These are phyloP conservation scores for Pseudotsuga menziesii DNA, from an alignment of 75 land plant genomes.

Conservation along the genomic window DNA sequence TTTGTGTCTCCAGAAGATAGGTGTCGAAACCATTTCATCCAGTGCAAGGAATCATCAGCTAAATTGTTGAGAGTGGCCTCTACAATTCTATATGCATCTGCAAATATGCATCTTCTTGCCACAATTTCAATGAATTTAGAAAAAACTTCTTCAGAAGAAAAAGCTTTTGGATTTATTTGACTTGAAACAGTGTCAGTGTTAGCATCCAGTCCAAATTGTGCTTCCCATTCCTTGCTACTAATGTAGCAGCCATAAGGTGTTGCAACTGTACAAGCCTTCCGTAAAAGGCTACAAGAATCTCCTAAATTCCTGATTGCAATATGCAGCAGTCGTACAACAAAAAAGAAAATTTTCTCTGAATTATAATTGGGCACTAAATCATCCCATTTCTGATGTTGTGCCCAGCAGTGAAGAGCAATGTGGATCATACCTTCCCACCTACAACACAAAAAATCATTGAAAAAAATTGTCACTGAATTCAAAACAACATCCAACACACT, in stretches of 20 bases:
- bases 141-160: slow-evolving; percentile 23
- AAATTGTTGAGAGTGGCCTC: slow-evolving; percentile 15
- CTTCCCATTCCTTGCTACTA: slow-evolving; percentile 6
- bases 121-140: slow-evolving; percentile 25
- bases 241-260: neutral
- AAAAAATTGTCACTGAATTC: no score
- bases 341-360: slow-evolving; percentile 1
- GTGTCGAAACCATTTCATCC: slow-evolving; percentile 53
- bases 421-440: slow-evolving; percentile 91
- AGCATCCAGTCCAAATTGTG: slow-evolving; percentile 6
- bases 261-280: slow-evolving; percentile 75
- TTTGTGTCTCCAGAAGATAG: slow-evolving; percentile 10
- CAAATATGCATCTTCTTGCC: slow-evolving; percentile 26
- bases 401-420: slow-evolving; percentile 65
- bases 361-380: neutral
- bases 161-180: neutral
- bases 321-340: slow-evolving; percentile 44
- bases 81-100: slow-evolving; percentile 21
- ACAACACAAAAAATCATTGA: neutral
- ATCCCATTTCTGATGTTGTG: slow-evolving; percentile 12
- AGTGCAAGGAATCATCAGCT: slow-evolving; percentile 16
- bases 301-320: slow-evolving; percentile 46
- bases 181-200: neutral
- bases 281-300: slow-evolving; percentile 28
- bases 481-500: no score